Evolutionary conservation across 2,329 filamentous ascomycete genomes (phyloP).

Genomic region (Venturia pyrina): DNA sequence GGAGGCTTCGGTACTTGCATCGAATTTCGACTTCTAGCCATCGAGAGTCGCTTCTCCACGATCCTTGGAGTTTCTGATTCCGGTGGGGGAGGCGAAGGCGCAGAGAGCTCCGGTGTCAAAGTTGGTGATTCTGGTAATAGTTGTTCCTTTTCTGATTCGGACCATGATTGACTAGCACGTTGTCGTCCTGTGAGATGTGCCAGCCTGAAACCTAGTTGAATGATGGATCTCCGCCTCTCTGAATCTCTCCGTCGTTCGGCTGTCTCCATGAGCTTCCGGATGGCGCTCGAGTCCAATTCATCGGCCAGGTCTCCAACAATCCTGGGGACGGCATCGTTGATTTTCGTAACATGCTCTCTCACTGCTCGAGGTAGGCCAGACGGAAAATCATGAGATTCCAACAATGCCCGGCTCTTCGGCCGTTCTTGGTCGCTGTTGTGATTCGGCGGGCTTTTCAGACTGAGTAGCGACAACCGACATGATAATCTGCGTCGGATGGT

Average conservation of each 20-base stretch:
- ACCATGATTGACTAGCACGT: neutral
- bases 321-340: neutral
- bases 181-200: conserved; percentile 10
- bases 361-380: neutral
- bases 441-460: neutral
- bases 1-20: neutral
- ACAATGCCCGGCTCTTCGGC: conserved; percentile 4
- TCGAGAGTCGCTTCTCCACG: neutral
- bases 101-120: neutral
- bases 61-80: conserved; percentile 8
- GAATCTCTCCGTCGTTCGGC: conserved; percentile 10
- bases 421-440: conserved; percentile 3
- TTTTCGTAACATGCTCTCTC: neutral
- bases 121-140: conserved; percentile 1
- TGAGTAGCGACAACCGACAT: neutral
- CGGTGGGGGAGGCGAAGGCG: neutral
- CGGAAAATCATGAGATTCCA: neutral
- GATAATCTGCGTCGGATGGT: conserved; percentile 1
- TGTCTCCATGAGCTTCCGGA: conserved; percentile 9
- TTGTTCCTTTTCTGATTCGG: neutral
- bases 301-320: conserved; percentile 5
- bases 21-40: neutral
- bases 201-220: conserved; percentile 10
- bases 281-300: conserved; percentile 8
- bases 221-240: conserved; percentile 8